phyloP scores from a whole-genome alignment of 164 flowering plant genomes.

The Macadamia integrifolia region DNA sequence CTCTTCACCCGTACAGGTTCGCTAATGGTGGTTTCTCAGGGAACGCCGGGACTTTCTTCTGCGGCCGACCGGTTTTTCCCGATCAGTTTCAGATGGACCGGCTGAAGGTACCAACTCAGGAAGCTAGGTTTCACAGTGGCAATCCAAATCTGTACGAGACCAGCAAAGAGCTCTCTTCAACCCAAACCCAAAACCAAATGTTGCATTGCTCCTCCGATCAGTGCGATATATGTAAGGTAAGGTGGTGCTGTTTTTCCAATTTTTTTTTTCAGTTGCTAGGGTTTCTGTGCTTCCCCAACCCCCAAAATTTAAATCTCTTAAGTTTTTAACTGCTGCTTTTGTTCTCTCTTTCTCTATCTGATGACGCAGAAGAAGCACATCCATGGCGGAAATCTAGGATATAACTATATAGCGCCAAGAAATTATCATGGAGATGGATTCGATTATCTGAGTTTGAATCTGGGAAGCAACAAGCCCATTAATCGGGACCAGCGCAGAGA shows the following conservation, averaged over 20 bases:
- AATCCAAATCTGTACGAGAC: constrained; percentile 1
- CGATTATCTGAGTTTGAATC: constrained; percentile 1
- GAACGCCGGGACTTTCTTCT: background rate
- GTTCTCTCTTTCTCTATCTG: too few species aligned
- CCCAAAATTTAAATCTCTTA: too few species aligned
- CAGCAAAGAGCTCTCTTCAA: constrained; percentile 27
- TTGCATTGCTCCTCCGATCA: constrained; percentile 6
- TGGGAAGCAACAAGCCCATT: constrained; percentile 8
- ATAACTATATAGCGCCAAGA: constrained; percentile 4
- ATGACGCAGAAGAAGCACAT: constrained; percentile 8
- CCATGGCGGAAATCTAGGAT: constrained; percentile 15
- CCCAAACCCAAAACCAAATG: constrained; percentile 7
- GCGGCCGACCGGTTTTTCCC: background rate
- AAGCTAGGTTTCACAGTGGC: constrained; percentile 4
- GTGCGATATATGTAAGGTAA: constrained; percentile 18
- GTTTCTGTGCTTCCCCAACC: background rate
- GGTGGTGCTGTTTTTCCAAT: background rate
- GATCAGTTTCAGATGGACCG: constrained; percentile 6
- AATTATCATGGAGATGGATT: background rate
- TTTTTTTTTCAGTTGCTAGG: background rate
- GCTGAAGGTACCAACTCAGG: background rate
- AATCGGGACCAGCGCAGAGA: constrained; percentile 9
- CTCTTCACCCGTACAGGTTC: background rate
- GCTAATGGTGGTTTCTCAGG: background rate
- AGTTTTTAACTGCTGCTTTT: background rate